These are phyloP conservation scores for Fraxinus sp. DNA, from an alignment of 305 asterid species.

Conservation along the genomic window DNA sequence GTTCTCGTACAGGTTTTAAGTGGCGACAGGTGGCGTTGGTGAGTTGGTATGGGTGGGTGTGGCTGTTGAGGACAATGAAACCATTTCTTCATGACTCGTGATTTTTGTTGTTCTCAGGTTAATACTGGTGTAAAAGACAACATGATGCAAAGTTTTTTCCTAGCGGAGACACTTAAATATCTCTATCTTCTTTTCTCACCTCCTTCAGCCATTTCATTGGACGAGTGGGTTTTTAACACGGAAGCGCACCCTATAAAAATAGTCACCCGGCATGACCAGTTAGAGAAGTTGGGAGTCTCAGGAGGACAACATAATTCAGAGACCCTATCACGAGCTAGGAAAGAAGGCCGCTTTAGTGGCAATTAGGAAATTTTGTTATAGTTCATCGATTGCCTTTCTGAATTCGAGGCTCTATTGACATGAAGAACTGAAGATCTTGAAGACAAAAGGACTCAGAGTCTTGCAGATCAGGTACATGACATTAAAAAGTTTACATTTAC, in stretches of 20 bases:
- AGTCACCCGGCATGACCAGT: slow-evolving; percentile 46
- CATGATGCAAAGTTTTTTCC: slow-evolving; percentile 99
- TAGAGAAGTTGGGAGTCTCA: slow-evolving; percentile 28
- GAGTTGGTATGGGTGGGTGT: neutral
- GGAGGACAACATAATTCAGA: slow-evolving; percentile 33
- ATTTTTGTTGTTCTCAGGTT: slow-evolving; percentile 53
- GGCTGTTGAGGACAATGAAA: neutral
- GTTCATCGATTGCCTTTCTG: slow-evolving; percentile 16
- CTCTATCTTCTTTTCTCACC: slow-evolving; percentile 95
- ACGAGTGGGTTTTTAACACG: slow-evolving; percentile 98
- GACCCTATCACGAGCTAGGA: slow-evolving; percentile 62
- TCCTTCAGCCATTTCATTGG: slow-evolving; percentile 75
- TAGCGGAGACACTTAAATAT: slow-evolving; percentile 93
- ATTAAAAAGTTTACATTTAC: neutral
- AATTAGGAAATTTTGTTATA: slow-evolving; percentile 31
- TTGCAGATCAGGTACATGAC: neutral
- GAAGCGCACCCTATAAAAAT: slow-evolving; percentile 96
- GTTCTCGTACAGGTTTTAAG: neutral
- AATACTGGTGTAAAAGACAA: slow-evolving; percentile 92
- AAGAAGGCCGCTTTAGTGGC: slow-evolving; percentile 77
- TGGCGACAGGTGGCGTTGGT: neutral
- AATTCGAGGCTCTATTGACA: slow-evolving; percentile 7
- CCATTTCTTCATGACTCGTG: neutral
- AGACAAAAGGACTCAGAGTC: slow-evolving; percentile 11
- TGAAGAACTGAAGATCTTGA: slow-evolving; percentile 10